Evolutionary conservation across 495 filamentous ascomycete genomes (phyloP).

Genomic region (Penicillium cosmopolitanum): DNA sequence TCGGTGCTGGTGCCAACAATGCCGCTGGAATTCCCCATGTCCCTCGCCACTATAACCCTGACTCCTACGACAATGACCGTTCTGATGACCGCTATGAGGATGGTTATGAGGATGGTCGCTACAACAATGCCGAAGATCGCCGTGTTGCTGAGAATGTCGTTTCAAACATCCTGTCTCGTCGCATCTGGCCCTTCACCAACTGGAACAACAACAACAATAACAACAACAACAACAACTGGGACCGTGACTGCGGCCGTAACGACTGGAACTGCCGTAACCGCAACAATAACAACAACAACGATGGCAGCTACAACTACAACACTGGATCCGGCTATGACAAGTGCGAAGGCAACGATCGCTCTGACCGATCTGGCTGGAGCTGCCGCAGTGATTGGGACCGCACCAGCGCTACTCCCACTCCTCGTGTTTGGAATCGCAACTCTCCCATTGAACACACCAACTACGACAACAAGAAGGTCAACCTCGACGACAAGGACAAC

Average conservation of each 20-base stretch:
- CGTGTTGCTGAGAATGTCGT: conserved; percentile 6
- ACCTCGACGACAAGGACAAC: background rate
- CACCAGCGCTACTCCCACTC: conserved; percentile 15
- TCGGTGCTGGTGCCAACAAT: background rate
- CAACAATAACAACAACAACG: conserved; percentile 18
- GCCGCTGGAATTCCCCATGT: conserved; percentile 7
- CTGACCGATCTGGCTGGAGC: conserved; percentile 15
- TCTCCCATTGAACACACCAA: conserved; percentile 5
- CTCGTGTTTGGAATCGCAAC: conserved; percentile 14
- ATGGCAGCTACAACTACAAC: conserved; percentile 14
- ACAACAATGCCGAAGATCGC: conserved; percentile 11
- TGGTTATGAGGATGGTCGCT: conserved; percentile 7
- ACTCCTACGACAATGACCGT: conserved; percentile 3
- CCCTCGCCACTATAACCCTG: conserved; percentile 6
- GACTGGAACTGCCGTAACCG: conserved; percentile 16
- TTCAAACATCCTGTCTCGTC: background rate
- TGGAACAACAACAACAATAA: conserved; percentile 1
- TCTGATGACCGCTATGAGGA: conserved; percentile 7
- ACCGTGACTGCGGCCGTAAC: conserved; percentile 8
- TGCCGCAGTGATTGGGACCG: conserved; percentile 21
- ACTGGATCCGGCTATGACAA: conserved; percentile 17
- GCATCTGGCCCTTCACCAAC: conserved; percentile 2
- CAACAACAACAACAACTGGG: conserved; percentile 7
- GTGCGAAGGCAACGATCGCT: conserved; percentile 15
- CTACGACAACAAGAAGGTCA: conserved; percentile 3